Percentiles rank a stretch among this genome's conserved stretches.
Evolutionary conservation across 805 yeast species (phyloP).

Genomic region (Candida insectorum): DNA sequence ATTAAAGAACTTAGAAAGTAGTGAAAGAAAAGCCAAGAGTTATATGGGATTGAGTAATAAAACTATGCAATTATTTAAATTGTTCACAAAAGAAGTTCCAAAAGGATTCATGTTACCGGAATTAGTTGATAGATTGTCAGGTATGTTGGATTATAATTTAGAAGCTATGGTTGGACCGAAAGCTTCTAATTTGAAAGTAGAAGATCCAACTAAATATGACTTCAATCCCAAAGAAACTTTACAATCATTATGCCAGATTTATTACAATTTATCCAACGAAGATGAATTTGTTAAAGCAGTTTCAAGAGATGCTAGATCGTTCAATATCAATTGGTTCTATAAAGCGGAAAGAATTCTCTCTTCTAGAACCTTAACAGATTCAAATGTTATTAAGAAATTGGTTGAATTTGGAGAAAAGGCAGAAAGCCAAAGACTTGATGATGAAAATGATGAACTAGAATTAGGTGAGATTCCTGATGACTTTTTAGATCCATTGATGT

Average conservation of each 20-base stretch:
- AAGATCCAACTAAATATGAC: constrained; percentile 74
- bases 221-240: constrained; percentile 78
- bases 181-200: constrained; percentile 83
- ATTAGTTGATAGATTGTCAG: constrained; percentile 89
- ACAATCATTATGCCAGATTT: constrained; percentile 68
- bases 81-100: constrained; percentile 86
- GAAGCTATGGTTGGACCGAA: constrained; percentile 94
- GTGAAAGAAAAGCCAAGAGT: constrained; percentile 77
- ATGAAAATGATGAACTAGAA: constrained; percentile 81
- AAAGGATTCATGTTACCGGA: constrained; percentile 82
- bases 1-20: constrained; percentile 48
- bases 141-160: constrained; percentile 91
- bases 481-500: constrained; percentile 95
- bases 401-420: constrained; percentile 62
- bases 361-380: constrained; percentile 46
- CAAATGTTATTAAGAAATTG: constrained; percentile 50
- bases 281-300: constrained; percentile 71
- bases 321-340: constrained; percentile 58
- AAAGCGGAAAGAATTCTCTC: constrained; percentile 69
- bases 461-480: constrained; percentile 96
- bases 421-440: constrained; percentile 52
- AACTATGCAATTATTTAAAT: constrained; percentile 71
- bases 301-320: constrained; percentile 91
- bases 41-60: constrained; percentile 81
- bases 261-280: constrained; percentile 65